Percentiles rank a stretch among this genome's conserved stretches.
phyloP scores from a whole-genome alignment of 768 basidiomycete species.

The Phallus indusiatus region DNA sequence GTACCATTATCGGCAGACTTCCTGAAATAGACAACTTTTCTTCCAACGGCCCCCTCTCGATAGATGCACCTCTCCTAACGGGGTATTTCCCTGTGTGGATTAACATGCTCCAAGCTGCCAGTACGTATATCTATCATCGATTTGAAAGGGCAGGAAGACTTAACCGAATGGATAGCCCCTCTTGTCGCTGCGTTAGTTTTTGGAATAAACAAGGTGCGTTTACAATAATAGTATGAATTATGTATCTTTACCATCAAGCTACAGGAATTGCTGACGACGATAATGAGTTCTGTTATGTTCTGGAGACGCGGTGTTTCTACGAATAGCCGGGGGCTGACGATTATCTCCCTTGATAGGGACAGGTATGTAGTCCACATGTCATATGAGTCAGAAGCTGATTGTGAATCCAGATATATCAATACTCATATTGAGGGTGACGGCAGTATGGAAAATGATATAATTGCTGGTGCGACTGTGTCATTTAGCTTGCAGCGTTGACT shows the following conservation, averaged over 20 bases:
- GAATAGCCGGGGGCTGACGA: no score
- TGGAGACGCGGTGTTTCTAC: not conserved
- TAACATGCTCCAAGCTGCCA: constrained; percentile 1
- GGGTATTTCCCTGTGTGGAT: constrained; percentile 1
- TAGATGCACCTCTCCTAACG: not conserved
- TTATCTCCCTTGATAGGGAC: no score
- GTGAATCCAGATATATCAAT: no score
- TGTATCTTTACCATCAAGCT: not conserved
- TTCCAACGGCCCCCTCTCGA: no score
- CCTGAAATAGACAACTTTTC: not conserved
- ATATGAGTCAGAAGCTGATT: no score
- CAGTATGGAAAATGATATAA: no score
- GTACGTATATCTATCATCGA: not conserved
- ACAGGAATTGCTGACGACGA: not conserved
- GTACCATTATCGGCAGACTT: not conserved
- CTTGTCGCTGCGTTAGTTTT: not conserved
- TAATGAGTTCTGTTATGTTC: not conserved
- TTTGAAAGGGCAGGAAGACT: not conserved
- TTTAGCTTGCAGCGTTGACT: no score
- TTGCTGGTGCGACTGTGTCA: no score
- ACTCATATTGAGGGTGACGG: no score
- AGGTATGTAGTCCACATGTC: no score
- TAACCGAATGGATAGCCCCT: not conserved
- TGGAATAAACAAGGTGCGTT: not conserved
- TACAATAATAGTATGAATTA: no score